Percentiles rank a stretch among this genome's conserved stretches.
phyloP scores from a whole-genome alignment of 106 monocot species.

The Acanthochlamys bracteata region DNA sequence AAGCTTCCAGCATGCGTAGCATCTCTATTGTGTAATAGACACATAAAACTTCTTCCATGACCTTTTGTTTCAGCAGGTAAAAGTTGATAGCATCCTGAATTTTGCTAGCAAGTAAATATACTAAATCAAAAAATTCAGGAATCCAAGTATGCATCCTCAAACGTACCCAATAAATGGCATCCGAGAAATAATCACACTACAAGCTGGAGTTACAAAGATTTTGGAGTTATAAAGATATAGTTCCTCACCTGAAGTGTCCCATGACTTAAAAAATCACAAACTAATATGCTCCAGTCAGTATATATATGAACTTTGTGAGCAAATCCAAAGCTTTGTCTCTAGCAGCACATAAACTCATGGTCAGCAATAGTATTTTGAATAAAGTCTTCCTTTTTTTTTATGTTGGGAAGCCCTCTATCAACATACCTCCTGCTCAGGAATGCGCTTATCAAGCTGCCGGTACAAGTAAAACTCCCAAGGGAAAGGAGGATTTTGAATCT shows the following conservation, averaged over 20 bases:
- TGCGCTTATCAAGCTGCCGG: constrained; percentile 67
- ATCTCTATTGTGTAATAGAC: constrained; percentile 90
- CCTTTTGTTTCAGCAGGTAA: constrained; percentile 43
- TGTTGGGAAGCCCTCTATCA: not conserved
- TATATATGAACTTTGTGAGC: constrained; percentile 65
- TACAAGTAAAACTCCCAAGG: constrained; percentile 99
- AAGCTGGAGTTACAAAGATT: no score
- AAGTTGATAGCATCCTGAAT: constrained; percentile 93
- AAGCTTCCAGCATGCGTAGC: constrained; percentile 69
- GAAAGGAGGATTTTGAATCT: constrained; percentile 84
- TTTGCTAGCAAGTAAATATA: not conserved
- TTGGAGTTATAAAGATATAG: not conserved
- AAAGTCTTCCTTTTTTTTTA: not conserved
- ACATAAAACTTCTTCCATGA: constrained; percentile 89
- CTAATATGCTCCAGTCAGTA: constrained; percentile 73
- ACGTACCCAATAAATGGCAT: no score
- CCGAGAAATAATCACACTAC: not conserved
- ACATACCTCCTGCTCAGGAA: constrained; percentile 52
- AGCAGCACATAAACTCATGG: constrained; percentile 11
- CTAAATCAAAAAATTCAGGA: no score
- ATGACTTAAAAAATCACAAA: constrained; percentile 63
- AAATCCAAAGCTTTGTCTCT: constrained; percentile 88
- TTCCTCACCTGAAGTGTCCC: constrained; percentile 83
- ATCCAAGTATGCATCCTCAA: no score
- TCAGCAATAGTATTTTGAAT: not conserved